These are phyloP conservation scores for Suillus weaverae DNA, from an alignment of 768 basidiomycete genomes.

Conservation along the genomic window DNA sequence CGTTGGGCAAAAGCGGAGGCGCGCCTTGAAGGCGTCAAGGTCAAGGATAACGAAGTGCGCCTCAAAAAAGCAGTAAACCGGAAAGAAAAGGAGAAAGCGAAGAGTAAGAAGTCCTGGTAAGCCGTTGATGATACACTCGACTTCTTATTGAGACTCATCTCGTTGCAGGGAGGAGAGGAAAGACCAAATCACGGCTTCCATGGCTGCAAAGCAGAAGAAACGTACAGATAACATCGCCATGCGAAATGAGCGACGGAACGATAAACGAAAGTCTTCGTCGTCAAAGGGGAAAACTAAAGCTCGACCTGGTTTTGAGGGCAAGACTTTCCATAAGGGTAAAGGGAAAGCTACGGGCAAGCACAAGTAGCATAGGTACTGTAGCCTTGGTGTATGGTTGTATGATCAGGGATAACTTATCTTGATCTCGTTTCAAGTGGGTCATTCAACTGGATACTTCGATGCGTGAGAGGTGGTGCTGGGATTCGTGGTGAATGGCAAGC, in stretches of 20 bases:
- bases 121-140: constrained; percentile 24
- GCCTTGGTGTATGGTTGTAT: neutral
- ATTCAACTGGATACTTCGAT: neutral
- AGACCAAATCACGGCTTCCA: constrained; percentile 62
- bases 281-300: constrained; percentile 53
- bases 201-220: constrained; percentile 3
- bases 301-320: constrained; percentile 87
- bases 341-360: constrained; percentile 30
- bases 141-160: neutral
- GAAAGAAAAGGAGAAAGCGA: constrained; percentile 86
- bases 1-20: constrained; percentile 91
- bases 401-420: neutral
- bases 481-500: neutral
- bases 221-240: constrained; percentile 75
- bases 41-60: constrained; percentile 79
- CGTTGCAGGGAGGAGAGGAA: constrained; percentile 82
- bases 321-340: constrained; percentile 63
- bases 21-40: constrained; percentile 86
- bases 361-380: constrained; percentile 18
- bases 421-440: neutral
- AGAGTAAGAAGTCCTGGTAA: constrained; percentile 85
- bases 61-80: constrained; percentile 93
- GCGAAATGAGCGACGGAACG: constrained; percentile 73
- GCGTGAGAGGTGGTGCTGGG: neutral
- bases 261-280: constrained; percentile 51